Evolutionary conservation across 108 stramenopile species (phyloP).

Genomic region (Pseudonitzschia multiseries): DNA sequence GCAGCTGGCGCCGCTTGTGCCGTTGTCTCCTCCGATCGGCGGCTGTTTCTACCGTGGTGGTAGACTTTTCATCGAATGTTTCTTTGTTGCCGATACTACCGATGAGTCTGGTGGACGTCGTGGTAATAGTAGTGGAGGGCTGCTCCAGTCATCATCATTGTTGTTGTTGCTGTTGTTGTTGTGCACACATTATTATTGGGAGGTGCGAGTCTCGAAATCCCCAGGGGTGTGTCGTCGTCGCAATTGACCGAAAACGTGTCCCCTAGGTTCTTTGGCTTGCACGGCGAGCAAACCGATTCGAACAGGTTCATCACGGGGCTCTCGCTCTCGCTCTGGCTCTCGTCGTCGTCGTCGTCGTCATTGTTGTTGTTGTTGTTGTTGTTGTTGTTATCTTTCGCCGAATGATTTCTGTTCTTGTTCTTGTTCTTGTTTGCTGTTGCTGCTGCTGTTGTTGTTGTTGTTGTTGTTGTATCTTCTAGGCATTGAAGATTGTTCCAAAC

Average conservation of each 20-base stretch:
- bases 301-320: slow-evolving; percentile 14
- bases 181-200: too few relatives aligned
- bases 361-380: too few relatives aligned
- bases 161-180: too few relatives aligned
- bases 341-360: too few relatives aligned
- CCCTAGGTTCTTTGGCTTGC: slow-evolving; percentile 21
- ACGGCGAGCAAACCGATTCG: slow-evolving; percentile 24
- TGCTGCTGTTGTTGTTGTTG: too few relatives aligned
- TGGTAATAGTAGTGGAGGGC: too few relatives aligned
- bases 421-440: too few relatives aligned
- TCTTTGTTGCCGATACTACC: background rate
- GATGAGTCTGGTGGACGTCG: background rate
- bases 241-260: slow-evolving; percentile 3
- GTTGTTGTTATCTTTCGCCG: too few relatives aligned
- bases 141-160: background rate
- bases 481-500: slow-evolving; percentile 24
- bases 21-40: slow-evolving; percentile 37
- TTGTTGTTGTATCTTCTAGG: slow-evolving; percentile 24
- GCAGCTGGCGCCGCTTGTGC: slow-evolving; percentile 21
- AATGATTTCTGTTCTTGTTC: too few relatives aligned
- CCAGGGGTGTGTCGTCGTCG: slow-evolving; percentile 17
- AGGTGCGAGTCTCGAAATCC: slow-evolving; percentile 28
- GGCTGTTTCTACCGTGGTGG: slow-evolving; percentile 21
- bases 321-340: background rate
- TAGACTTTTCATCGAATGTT: background rate